Evolutionary conservation across 768 basidiomycete species (phyloP).

Genomic region (Boletus sp.): DNA sequence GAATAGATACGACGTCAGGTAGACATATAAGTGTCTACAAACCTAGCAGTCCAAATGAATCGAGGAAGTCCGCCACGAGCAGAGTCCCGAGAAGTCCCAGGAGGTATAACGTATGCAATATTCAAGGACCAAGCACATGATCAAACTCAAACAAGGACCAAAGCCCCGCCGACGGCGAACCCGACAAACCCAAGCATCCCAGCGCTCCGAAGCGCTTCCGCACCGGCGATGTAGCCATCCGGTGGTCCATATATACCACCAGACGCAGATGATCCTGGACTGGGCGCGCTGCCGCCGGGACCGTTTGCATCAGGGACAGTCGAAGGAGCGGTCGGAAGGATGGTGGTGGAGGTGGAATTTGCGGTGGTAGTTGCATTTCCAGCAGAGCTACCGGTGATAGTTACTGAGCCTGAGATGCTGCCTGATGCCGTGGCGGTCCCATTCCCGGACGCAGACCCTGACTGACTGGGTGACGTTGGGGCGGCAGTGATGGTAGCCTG

Average conservation of each 20-base stretch:
- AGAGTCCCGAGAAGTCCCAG: constrained; percentile 6
- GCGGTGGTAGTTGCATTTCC: constrained; percentile 35
- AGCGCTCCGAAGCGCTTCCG: constrained; percentile 45
- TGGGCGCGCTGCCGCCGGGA: constrained; percentile 45
- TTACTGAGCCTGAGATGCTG: constrained; percentile 22
- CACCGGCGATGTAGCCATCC: constrained; percentile 64
- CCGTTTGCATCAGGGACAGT: constrained; percentile 47
- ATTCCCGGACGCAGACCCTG: constrained; percentile 19
- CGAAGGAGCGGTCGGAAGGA: constrained; percentile 55
- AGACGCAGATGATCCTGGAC: constrained; percentile 49
- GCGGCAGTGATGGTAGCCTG: constrained; percentile 47
- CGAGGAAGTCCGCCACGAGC: constrained; percentile 13
- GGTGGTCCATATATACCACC: constrained; percentile 62
- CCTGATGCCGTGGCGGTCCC: constrained; percentile 23
- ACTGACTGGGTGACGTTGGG: constrained; percentile 33
- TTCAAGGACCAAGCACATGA: not conserved
- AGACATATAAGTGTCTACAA: constrained; percentile 21
- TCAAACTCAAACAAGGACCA: constrained; percentile 42
- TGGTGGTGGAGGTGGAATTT: constrained; percentile 3
- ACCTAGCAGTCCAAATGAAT: constrained; percentile 19
- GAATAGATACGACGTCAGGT: constrained; percentile 18
- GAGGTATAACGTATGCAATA: constrained; percentile 16
- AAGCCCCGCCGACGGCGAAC: constrained; percentile 46
- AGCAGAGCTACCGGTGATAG: constrained; percentile 10
- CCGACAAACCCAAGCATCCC: constrained; percentile 44